phyloP scores from a whole-genome alignment of 2,329 filamentous ascomycete species.

The Colletotrichum australisinense region DNA sequence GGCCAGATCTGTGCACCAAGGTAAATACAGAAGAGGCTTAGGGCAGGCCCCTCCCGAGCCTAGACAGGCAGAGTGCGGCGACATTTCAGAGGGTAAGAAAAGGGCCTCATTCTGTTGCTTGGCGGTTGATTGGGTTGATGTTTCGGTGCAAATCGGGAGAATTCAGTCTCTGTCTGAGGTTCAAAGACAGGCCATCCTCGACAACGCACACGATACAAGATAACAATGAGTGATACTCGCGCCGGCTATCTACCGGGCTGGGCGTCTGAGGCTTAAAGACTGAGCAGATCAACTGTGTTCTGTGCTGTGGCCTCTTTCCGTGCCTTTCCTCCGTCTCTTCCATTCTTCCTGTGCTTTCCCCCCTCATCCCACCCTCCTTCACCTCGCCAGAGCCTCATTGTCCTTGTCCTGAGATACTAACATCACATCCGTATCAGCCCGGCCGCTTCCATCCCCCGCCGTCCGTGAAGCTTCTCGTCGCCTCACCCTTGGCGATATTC shows the following conservation, averaged over 20 bases:
- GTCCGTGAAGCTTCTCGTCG: slow-evolving; percentile 17
- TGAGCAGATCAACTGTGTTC: neutral
- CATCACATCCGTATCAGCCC: neutral
- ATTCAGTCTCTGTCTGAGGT: slow-evolving; percentile 3
- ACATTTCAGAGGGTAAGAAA: neutral
- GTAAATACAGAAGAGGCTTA: neutral
- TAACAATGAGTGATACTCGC: neutral
- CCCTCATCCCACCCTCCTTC: neutral
- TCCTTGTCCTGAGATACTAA: neutral
- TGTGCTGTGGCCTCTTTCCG: neutral
- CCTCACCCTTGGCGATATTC: neutral
- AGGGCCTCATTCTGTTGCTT: neutral
- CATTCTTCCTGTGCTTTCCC: neutral
- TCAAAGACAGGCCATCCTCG: neutral
- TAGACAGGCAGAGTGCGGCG: neutral
- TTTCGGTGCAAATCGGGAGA: slow-evolving; percentile 12
- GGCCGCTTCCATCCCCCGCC: neutral
- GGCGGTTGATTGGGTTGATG: slow-evolving; percentile 26
- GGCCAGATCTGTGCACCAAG: slow-evolving; percentile 12
- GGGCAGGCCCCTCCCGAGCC: neutral
- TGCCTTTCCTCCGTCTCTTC: neutral
- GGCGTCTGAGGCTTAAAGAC: neutral
- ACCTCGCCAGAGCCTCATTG: neutral
- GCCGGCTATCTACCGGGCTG: slow-evolving; percentile 9
- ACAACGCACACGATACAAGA: neutral